Evolutionary conservation across 2,329 filamentous ascomycete genomes (phyloP).

Genomic region (Clonostachys sp.): DNA sequence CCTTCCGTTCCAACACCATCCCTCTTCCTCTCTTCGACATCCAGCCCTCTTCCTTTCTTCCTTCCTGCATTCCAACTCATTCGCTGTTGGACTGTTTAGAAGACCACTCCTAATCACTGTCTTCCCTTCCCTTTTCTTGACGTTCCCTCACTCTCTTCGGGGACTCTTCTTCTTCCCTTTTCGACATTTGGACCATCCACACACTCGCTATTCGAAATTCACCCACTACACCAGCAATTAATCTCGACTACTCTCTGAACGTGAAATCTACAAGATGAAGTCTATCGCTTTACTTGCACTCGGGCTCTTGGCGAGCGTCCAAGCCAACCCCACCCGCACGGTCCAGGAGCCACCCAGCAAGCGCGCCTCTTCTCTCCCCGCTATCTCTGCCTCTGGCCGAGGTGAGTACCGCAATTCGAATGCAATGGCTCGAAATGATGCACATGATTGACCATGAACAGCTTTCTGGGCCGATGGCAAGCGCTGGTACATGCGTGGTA

Average conservation of each 20-base stretch:
- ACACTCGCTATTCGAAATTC: background rate
- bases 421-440: background rate
- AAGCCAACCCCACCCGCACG: conserved; percentile 45
- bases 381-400: conserved; percentile 51
- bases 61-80: conserved; percentile 2
- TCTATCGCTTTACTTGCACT: conserved; percentile 40
- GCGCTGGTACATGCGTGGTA: conserved; percentile 56
- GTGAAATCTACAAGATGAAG: conserved; percentile 37
- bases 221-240: background rate
- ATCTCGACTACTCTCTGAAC: conserved; percentile 6
- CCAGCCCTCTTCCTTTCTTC: conserved; percentile 1
- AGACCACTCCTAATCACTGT: background rate
- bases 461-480: conserved; percentile 49
- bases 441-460: conserved; percentile 12
- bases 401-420: conserved; percentile 28
- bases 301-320: conserved; percentile 36
- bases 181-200: background rate
- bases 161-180: background rate
- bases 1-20: background rate
- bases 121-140: background rate
- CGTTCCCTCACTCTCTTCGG: conserved; percentile 4
- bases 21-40: background rate
- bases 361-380: conserved; percentile 40
- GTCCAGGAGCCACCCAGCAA: conserved; percentile 42
- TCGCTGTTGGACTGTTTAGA: conserved; percentile 3